Conservation (phyloP, 805 yeast species). For the Metschnikowia reukaufii region DNA sequence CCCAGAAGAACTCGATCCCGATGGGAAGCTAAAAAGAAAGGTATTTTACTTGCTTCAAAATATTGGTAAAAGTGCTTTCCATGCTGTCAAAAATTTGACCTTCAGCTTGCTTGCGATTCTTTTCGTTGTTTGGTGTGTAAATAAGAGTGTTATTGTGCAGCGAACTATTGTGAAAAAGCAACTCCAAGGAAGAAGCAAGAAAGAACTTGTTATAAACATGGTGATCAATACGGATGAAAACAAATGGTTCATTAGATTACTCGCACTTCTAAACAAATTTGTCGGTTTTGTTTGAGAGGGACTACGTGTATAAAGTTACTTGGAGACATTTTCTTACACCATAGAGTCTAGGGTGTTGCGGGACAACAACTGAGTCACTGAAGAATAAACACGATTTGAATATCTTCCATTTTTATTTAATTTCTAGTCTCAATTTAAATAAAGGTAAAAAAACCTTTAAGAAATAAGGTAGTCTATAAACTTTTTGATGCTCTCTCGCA, state of each 20-base stretch:
- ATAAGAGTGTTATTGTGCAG: constrained; percentile 39
- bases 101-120: constrained; percentile 37
- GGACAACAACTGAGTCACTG: constrained; percentile 8
- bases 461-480: not conserved
- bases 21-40: constrained; percentile 22
- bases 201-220: constrained; percentile 45
- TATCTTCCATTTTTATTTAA: not conserved
- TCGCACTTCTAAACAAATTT: constrained; percentile 37
- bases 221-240: constrained; percentile 42
- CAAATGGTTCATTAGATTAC: constrained; percentile 44
- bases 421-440: no score
- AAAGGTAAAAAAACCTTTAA: not conserved
- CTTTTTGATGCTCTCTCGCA: not conserved
- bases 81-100: constrained; percentile 34
- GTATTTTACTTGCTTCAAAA: constrained; percentile 25
- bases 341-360: constrained; percentile 8
- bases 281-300: constrained; percentile 37
- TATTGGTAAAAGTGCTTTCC: constrained; percentile 30
- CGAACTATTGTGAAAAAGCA: constrained; percentile 40
- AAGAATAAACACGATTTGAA: not conserved
- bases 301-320: no score
- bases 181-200: constrained; percentile 23
- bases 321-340: not conserved
- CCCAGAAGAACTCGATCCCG: constrained; percentile 11
- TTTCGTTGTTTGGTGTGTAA: constrained; percentile 43